A percentile compares a stretch with the other conserved stretches of the same genome.
Conservation (phyloP, 2,329 filamentous ascomycete genomes). For the Colletotrichum tabaci region DNA sequence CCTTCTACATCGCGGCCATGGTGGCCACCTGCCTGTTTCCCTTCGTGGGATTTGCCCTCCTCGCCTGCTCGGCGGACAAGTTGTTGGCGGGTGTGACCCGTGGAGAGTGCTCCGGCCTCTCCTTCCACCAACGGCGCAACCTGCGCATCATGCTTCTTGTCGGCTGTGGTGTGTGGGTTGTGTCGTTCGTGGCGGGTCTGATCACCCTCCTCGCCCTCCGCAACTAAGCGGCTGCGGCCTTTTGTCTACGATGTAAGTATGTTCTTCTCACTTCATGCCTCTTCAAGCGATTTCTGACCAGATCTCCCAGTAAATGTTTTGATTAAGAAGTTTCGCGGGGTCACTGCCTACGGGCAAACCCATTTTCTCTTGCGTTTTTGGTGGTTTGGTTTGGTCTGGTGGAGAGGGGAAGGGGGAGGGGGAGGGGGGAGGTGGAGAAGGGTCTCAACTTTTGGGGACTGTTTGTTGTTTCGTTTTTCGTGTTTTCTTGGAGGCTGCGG, state of each 20-base stretch:
- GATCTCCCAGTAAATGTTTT: not conserved
- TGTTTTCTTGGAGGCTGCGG: not conserved
- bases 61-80: conserved; percentile 11
- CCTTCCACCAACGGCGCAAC: conserved; percentile 29
- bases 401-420: too few relatives aligned
- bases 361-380: not conserved
- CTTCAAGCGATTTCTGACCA: not conserved
- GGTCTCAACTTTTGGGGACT: too few relatives aligned
- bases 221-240: not conserved
- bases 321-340: conserved; percentile 2
- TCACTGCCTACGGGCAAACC: conserved; percentile 38
- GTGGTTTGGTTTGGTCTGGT: conserved; percentile 1
- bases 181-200: conserved; percentile 9
- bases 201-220: conserved; percentile 24
- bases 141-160: conserved; percentile 32
- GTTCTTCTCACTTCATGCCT: not conserved
- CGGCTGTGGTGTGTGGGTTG: conserved; percentile 32
- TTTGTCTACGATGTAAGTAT: conserved; percentile 26
- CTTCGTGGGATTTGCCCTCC: conserved; percentile 24
- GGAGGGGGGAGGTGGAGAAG: too few relatives aligned
- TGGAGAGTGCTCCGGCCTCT: conserved; percentile 40
- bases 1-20: conserved; percentile 28
- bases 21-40: conserved; percentile 15
- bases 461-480: too few relatives aligned
- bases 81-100: conserved; percentile 21